phyloP scores from a whole-genome alignment of 345 rosid species.

The Camelina sativa region DNA sequence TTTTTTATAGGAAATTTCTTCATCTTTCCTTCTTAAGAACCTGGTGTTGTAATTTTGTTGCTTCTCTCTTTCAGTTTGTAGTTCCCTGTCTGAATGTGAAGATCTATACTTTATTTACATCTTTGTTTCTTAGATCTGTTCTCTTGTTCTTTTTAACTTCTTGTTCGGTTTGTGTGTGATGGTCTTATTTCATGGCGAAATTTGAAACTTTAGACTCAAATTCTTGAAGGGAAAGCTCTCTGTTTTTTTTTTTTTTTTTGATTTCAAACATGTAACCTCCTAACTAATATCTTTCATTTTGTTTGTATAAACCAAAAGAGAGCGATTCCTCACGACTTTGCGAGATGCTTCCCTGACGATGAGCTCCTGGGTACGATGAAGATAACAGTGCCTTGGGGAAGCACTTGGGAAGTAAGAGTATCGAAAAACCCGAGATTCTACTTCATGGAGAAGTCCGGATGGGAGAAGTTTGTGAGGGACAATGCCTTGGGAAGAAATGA shows the following conservation, averaged over 20 bases:
- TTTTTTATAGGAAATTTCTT: background rate
- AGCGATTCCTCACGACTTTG: slow-evolving; percentile 5
- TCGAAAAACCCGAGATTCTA: background rate
- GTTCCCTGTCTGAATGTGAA: background rate
- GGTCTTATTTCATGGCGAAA: background rate
- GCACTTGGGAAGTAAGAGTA: background rate
- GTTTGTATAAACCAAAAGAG: background rate
- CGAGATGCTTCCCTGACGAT: background rate
- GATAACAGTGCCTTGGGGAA: background rate
- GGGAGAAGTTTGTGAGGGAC: slow-evolving; percentile 19
- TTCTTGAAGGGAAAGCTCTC: background rate
- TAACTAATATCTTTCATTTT: background rate
- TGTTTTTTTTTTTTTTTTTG: background rate
- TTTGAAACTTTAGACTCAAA: background rate
- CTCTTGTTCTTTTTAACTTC: background rate
- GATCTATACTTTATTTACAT: background rate
- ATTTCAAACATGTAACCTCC: background rate
- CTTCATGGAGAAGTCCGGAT: slow-evolving; percentile 15
- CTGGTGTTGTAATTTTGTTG: background rate
- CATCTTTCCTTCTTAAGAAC: background rate
- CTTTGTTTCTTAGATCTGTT: background rate
- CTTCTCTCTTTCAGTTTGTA: background rate
- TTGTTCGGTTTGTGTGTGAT: background rate
- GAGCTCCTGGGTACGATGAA: background rate
- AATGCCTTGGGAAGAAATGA: slow-evolving; percentile 8